phyloP scores from a whole-genome alignment of 768 basidiomycete species.

The Suillus variegatus region DNA sequence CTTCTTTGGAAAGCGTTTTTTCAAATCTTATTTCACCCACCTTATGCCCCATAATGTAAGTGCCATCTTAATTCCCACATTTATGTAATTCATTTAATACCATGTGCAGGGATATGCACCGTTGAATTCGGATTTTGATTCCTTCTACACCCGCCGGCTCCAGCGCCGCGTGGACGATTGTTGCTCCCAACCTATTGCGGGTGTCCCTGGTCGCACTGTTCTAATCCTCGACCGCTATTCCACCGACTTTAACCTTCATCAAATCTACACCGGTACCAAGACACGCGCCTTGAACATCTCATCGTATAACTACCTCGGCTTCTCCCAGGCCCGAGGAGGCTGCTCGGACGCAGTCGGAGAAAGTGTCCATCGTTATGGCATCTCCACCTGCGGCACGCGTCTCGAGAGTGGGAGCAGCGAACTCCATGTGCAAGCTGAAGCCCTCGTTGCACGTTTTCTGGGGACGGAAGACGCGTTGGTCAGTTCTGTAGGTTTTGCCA shows the following conservation, averaged over 20 bases:
- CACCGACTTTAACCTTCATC: slow-evolving; percentile 77
- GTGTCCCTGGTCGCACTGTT: slow-evolving; percentile 94
- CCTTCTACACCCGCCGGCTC: slow-evolving; percentile 96
- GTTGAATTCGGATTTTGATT: slow-evolving; percentile 97
- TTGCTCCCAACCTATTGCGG: slow-evolving; percentile 90
- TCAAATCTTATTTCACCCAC: slow-evolving; percentile 70
- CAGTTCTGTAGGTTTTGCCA: slow-evolving; percentile 95
- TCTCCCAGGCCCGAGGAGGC: slow-evolving; percentile 89
- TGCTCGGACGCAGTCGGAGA: slow-evolving; percentile 95
- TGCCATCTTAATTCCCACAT: slow-evolving; percentile 15
- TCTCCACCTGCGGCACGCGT: slow-evolving; percentile 74
- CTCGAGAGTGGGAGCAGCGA: slow-evolving; percentile 85
- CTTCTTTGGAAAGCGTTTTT: slow-evolving; percentile 88
- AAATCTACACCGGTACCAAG: slow-evolving; percentile 71
- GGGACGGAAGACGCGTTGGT: slow-evolving; percentile 91
- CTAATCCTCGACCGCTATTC: slow-evolving; percentile 82
- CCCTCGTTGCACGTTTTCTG: slow-evolving; percentile 86
- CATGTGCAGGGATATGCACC: slow-evolving; percentile 87
- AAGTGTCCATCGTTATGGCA: slow-evolving; percentile 76
- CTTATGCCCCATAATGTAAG: slow-evolving; percentile 83
- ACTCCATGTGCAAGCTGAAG: slow-evolving; percentile 78
- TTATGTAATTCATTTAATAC: slow-evolving; percentile 10
- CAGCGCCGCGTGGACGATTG: slow-evolving; percentile 95
- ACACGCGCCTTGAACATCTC: slow-evolving; percentile 95
- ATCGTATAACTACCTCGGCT: slow-evolving; percentile 99